Conservation (phyloP, 2,329 filamentous ascomycete genomes). For the Daldinia sp. region DNA sequence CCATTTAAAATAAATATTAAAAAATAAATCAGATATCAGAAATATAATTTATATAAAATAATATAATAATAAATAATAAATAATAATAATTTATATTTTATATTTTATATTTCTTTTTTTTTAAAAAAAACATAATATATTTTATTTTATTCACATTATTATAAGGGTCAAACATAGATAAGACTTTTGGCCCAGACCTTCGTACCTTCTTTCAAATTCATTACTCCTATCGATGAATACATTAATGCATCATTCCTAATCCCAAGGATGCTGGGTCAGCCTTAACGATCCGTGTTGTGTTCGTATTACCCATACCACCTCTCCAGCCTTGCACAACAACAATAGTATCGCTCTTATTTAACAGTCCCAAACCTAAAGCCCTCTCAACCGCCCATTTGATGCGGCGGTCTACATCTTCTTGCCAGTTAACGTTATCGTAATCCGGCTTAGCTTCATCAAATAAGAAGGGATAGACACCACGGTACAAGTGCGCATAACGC, state of each 20-base stretch:
- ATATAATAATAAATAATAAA: no score
- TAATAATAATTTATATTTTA: no score
- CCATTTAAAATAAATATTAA: no score
- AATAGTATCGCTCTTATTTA: constrained; percentile 76
- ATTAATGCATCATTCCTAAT: constrained; percentile 51
- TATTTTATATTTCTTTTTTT: no score
- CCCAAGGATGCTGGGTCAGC: constrained; percentile 67
- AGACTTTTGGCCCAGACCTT: no score
- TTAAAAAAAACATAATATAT: no score
- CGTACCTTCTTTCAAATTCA: background rate
- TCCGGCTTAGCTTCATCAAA: constrained; percentile 95
- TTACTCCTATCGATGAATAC: background rate
- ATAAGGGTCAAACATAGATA: no score
- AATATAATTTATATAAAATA: no score
- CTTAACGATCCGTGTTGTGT: constrained; percentile 75
- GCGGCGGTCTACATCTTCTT: constrained; percentile 97
- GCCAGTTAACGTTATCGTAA: constrained; percentile 92
- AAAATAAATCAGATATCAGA: no score
- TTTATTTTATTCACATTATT: no score
- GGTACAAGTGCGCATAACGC: constrained; percentile 93
- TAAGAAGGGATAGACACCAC: constrained; percentile 96
- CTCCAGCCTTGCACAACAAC: constrained; percentile 91
- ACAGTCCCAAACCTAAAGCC: constrained; percentile 82
- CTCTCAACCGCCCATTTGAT: constrained; percentile 96
- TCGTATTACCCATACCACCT: constrained; percentile 91